Conservation (phyloP, 371 early-diverging fungal species). For the Rhizopus microsporus region DNA sequence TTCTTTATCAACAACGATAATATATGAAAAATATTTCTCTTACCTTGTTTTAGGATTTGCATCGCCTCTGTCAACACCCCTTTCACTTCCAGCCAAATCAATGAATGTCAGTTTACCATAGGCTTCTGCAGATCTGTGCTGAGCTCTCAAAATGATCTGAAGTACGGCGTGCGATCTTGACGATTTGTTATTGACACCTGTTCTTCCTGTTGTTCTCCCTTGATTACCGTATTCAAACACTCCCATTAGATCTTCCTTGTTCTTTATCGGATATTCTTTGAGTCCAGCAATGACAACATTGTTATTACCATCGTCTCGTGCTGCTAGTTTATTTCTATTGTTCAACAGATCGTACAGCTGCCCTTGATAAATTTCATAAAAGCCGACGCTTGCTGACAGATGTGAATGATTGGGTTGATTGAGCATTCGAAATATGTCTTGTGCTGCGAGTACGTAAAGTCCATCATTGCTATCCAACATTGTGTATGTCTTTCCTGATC, state of each 20-base stretch:
- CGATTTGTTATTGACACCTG: conserved; percentile 79
- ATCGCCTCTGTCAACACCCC: conserved; percentile 94
- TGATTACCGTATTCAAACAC: conserved; percentile 91
- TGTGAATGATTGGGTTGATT: conserved; percentile 70
- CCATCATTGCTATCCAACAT: conserved; percentile 90
- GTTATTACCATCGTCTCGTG: conserved; percentile 95
- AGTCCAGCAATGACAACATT: conserved; percentile 90
- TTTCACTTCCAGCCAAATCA: conserved; percentile 97
- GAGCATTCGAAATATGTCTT: conserved; percentile 85
- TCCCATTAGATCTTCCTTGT: conserved; percentile 78
- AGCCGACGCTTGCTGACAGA: conserved; percentile 82
- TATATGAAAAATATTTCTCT: neutral
- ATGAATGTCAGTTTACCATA: conserved; percentile 87
- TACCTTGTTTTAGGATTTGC: conserved; percentile 82
- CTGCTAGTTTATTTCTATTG: conserved; percentile 80
- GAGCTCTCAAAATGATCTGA: conserved; percentile 82
- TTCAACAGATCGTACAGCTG: conserved; percentile 95
- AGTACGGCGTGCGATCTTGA: conserved; percentile 95
- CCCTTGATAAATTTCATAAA: conserved; percentile 97
- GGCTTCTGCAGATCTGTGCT: conserved; percentile 60
- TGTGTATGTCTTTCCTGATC: conserved; percentile 96
- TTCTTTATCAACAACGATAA: neutral
- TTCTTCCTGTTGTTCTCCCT: conserved; percentile 87
- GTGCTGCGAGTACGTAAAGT: conserved; percentile 89
- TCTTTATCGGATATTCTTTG: conserved; percentile 76